Conservation (phyloP, 1,284 basidiomycete species). For the Flammula alnicola region DNA sequence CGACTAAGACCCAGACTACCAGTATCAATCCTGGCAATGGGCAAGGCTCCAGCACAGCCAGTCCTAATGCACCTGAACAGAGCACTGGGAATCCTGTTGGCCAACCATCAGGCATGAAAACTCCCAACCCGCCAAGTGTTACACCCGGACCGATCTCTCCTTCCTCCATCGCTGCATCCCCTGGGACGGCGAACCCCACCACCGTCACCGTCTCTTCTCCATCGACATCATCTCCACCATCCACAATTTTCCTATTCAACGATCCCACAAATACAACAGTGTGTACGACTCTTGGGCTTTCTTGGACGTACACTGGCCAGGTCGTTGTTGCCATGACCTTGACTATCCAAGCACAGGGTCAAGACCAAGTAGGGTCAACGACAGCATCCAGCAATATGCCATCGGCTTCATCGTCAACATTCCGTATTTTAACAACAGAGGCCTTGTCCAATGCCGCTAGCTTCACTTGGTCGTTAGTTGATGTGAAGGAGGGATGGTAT, state of each 20-base stretch:
- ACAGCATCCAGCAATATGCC: neutral
- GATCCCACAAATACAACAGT: constrained; percentile 14
- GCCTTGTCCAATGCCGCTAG: constrained; percentile 9
- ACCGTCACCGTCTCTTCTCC: neutral
- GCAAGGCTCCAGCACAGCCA: too few species aligned
- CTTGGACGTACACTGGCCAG: constrained; percentile 14
- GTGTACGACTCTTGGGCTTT: constrained; percentile 9
- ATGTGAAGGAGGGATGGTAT: constrained; percentile 24
- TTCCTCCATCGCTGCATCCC: neutral
- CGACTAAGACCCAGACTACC: neutral
- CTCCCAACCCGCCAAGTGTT: neutral
- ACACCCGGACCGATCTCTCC: neutral
- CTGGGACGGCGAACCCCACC: neutral
- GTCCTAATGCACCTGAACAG: neutral
- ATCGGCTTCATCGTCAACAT: constrained; percentile 3
- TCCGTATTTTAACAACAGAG: constrained; percentile 18
- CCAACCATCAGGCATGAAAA: neutral
- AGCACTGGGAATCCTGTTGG: neutral
- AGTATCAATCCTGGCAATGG: neutral
- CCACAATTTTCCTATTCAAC: constrained; percentile 13
- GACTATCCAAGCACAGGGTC: constrained; percentile 9
- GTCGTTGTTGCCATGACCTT: constrained; percentile 15
- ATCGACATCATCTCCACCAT: neutral
- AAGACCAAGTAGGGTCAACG: neutral
- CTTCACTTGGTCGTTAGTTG: constrained; percentile 21